Evolutionary conservation across 495 filamentous ascomycete genomes (phyloP), one percentile per base, ranked within the genome.

Genomic region (Hyphodiscus hymeniophilus): DNA sequence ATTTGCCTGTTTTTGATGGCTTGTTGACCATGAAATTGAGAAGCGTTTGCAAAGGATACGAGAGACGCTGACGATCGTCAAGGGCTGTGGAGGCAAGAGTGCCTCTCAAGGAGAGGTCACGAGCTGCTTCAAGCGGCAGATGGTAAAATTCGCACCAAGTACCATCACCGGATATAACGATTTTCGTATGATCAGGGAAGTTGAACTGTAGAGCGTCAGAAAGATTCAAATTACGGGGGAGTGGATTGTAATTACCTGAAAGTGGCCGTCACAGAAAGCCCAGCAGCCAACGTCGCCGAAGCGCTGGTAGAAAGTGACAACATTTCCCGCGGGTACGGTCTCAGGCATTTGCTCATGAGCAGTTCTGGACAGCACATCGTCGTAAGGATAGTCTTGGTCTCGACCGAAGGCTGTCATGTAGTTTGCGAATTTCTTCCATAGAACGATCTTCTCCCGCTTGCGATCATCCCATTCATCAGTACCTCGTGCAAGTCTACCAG

Each of bases 151-250:
- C 83, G 53, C 87, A 79, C 76, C 82, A 86, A 1, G 73, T 82
- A 21, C 80, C 87, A 31, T 82, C 79, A 7, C 78, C 71, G 28
- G 87, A 85, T 39, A 95, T 69, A 3, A 94, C 78, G 21, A 95
- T 74, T 62, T 98, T 98, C 23, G 92, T 96, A 61, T 98, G 92
- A 54, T 98, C 92, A 6, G 91, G 89, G 67, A 96, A 98, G 64
- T 98, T 96, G 67, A 95, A 86, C 77, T 92, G 59, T 36, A 41
- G 7, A 18, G 34, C 20, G 45, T 45, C 43, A 51, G 56, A 58
- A 42, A 36, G 15, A 12, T n/a, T 46, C 18, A 34, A 18, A n/a
- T 21, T 49, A 48, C 46, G 15, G 40, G 48, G 42, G n/a, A 38
- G 2, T 13, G 20, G 30, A 21, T 49, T 51, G 48, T 26, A 50